Conservation (phyloP, 345 rosid genomes). For the Arabidopsis thaliana region TAIR10.1 NC_003074.8:5974001-5974500, state of each 20-base stretch:
- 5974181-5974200: conserved; percentile 60
- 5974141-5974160: conserved; percentile 66
- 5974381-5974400: conserved; percentile 80
- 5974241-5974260: conserved; percentile 62
- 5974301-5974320: conserved; percentile 69
- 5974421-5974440: conserved; percentile 57
- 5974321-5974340: conserved; percentile 89
- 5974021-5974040: conserved; percentile 66
- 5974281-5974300: conserved; percentile 78
- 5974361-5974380: conserved; percentile 72
- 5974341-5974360: conserved; percentile 55
- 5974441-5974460: conserved; percentile 64
- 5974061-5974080: conserved; percentile 62
- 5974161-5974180: conserved; percentile 70
- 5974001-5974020: conserved; percentile 51
- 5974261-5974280: conserved; percentile 71
- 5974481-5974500: conserved; percentile 65
- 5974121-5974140: conserved; percentile 69
- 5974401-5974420: conserved; percentile 71
- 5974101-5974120: conserved; percentile 54
- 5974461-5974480: conserved; percentile 69
- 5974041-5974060: conserved; percentile 75
- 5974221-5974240: conserved; percentile 67
- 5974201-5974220: conserved; percentile 68
- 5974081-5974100: conserved; percentile 64